Base-by-base conservation (phyloP, 202 grass and related monocot genomes). In the Dendrocalamus latiflorus region DNA sequence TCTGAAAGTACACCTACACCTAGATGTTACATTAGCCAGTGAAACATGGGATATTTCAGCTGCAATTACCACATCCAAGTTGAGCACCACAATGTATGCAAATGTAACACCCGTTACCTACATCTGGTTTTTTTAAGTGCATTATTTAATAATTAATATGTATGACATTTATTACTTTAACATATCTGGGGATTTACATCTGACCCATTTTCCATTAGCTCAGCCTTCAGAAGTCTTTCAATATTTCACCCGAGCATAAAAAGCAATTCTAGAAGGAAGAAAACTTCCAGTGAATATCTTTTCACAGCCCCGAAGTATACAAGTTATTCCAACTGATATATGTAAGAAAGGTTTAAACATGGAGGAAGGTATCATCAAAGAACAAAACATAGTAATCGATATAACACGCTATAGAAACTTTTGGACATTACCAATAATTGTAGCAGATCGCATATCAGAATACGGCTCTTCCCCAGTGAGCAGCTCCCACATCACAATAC, bases 401-500 rank as follows among this genome's bases (percentile, higher is more conserved):
- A 53, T 63, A n/a, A 13, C 34, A 68, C 74, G 18, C 22, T 68
- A 50, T 38, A 60, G 4, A 62, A 72, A 88, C 21, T 45, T 42
- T 81, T 49, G 45, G 60, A 62, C 9, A 28, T 36, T 97, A 98
- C 95, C 95, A 88, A 94, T 98, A 83, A 98, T 93, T 45, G 89
- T 85, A 91, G 88, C 88, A 78, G 84, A 77, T 26, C 90, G 92
- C 95, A 94, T 98, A 70, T 93, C 92, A 85, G 95, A 94, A 64
- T 98, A 98, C 11, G 95, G 95, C 48, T 98, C 92, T 68, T 98
- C 95, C 36, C 95, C 95, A 21, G 95, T 94, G 83, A 98, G 95
- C 45, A 98, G 79, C 76, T 98, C 92, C 92, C 95, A 98, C 95
- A 98, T 91, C 68, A 90, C 92, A 83, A 98, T 93, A 63, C 95